These are phyloP conservation scores for Apiotrichum sp. DNA, from an alignment of 1,284 basidiomycete genomes.

Conservation along the genomic window DNA sequence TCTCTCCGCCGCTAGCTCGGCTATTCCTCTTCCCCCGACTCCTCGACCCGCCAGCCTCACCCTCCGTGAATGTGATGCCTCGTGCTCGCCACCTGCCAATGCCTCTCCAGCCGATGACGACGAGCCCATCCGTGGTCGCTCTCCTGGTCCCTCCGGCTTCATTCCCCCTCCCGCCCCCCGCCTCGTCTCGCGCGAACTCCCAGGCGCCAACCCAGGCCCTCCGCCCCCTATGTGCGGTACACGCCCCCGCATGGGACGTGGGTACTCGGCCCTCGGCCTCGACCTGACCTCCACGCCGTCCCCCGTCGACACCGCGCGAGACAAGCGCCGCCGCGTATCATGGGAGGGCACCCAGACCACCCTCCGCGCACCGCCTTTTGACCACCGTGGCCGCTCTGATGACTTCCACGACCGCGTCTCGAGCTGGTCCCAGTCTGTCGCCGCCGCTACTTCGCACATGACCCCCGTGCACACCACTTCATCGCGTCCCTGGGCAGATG, in stretches of 20 bases:
- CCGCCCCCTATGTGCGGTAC: constrained; percentile 4
- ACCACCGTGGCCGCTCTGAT: constrained; percentile 5
- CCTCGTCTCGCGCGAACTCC: constrained; percentile 1
- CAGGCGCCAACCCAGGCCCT: not conserved
- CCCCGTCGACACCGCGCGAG: not conserved
- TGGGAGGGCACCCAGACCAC: not conserved
- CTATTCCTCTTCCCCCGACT: not conserved
- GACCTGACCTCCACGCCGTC: not conserved
- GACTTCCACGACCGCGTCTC: constrained; percentile 4
- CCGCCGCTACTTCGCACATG: not conserved
- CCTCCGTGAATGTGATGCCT: not conserved
- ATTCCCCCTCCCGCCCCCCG: not conserved
- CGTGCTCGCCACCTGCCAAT: not conserved
- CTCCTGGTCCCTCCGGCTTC: not conserved
- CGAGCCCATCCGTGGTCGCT: not conserved
- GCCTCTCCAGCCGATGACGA: not conserved
- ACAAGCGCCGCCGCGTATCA: not conserved
- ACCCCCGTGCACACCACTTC: not conserved
- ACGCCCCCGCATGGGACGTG: constrained; percentile 2
- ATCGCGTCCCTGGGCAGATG: not conserved
- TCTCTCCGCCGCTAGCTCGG: not conserved
- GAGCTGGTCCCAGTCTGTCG: constrained; percentile 1
- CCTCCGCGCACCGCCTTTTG: not conserved
- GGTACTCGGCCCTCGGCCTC: constrained; percentile 16
- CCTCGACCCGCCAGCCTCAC: not conserved